Evolutionary conservation across 768 basidiomycete genomes (phyloP).

Genomic region (Trametes sanguinea): DNA sequence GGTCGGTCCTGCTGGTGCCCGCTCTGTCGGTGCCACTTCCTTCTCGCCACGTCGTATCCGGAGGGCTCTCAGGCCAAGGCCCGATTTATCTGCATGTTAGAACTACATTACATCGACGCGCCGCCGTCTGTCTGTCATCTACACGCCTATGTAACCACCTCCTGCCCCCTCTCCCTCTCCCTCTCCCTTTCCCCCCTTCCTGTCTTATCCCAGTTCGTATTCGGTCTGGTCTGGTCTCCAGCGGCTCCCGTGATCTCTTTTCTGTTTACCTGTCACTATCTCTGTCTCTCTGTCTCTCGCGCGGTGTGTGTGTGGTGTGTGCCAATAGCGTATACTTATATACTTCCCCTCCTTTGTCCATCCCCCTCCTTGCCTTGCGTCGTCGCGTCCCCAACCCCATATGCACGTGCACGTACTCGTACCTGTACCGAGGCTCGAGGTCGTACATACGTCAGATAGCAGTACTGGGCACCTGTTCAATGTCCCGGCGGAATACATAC

Average conservation of each 20-base stretch:
- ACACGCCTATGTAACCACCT: slow-evolving; percentile 16
- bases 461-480: too few species aligned
- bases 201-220: neutral
- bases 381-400: too few species aligned
- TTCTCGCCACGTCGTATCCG: neutral
- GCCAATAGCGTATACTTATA: too few species aligned
- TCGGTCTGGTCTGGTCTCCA: neutral
- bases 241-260: neutral
- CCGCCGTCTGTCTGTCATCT: slow-evolving; percentile 10
- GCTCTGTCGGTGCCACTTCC: neutral
- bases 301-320: too few species aligned
- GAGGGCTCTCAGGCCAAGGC: neutral
- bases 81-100: slow-evolving; percentile 17
- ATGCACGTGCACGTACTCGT: too few species aligned
- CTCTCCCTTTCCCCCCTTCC: neutral
- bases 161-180: neutral
- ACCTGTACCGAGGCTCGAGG: too few species aligned
- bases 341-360: too few species aligned
- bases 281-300: too few species aligned
- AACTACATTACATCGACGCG: slow-evolving; percentile 10
- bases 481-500: too few species aligned
- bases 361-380: too few species aligned
- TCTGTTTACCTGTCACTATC: too few species aligned
- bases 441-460: too few species aligned
- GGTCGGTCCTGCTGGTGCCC: neutral